Conservation (phyloP, 2,329 filamentous ascomycete genomes). For the Lachnellula subtilissima region DNA sequence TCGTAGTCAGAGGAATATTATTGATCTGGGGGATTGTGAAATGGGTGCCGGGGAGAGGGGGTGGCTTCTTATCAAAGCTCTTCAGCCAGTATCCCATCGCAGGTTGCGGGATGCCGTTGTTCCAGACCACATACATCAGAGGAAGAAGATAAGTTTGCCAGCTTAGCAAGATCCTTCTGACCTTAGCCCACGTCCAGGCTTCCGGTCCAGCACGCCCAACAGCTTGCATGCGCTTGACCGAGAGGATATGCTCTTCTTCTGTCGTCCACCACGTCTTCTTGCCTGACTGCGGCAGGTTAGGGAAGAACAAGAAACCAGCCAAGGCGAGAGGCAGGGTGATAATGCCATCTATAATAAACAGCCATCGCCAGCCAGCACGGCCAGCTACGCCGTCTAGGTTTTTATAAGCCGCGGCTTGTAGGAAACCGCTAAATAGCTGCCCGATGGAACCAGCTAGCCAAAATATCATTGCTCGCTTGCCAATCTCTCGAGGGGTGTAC, state of each 20-base stretch:
- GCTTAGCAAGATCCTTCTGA: conserved; percentile 32
- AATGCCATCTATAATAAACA: conserved; percentile 39
- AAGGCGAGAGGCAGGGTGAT: conserved; percentile 32
- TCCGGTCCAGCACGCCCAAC: conserved; percentile 35
- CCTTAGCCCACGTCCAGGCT: conserved; percentile 34
- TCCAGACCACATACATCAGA: conserved; percentile 36
- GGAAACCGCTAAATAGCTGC: conserved; percentile 39
- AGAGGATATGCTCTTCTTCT: conserved; percentile 21
- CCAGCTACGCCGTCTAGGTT: conserved; percentile 36
- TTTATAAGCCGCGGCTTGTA: conserved; percentile 39
- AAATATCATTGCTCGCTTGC: conserved; percentile 50
- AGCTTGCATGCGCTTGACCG: conserved; percentile 25
- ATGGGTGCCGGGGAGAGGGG: conserved; percentile 33
- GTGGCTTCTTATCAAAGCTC: conserved; percentile 34
- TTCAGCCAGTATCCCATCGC: conserved; percentile 42
- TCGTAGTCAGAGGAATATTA: conserved; percentile 32
- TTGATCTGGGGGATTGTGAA: conserved; percentile 42
- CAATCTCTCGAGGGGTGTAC: conserved; percentile 38
- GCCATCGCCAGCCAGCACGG: conserved; percentile 40
- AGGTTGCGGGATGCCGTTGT: conserved; percentile 33
- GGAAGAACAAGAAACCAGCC: conserved; percentile 22
- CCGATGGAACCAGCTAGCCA: conserved; percentile 55
- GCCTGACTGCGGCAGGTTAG: conserved; percentile 34
- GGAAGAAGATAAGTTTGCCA: conserved; percentile 39
- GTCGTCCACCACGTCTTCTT: conserved; percentile 32